phyloP scores from a whole-genome alignment of 345 rosid genomes.

The Excoecaria agallocha region DNA sequence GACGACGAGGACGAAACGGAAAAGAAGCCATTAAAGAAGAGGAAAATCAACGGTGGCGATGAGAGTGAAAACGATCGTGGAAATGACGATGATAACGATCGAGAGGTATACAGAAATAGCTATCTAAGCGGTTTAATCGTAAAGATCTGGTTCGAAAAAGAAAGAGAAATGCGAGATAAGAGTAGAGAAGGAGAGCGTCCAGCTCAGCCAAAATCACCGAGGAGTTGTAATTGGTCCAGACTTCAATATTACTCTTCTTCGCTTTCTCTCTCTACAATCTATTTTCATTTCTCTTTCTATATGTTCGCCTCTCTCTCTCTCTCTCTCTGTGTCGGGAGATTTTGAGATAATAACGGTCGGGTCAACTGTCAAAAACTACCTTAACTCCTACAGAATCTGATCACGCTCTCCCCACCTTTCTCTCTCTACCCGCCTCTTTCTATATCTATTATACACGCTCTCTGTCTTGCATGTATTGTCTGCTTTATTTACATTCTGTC shows the following conservation, averaged over 20 bases:
- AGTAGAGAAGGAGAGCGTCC: conserved; percentile 10
- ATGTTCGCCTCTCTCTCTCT: not conserved
- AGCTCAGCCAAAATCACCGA: conserved; percentile 26
- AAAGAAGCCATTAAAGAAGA: conserved; percentile 45
- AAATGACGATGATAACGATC: conserved; percentile 29
- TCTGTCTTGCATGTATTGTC: conserved; percentile 33
- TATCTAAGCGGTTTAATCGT: not conserved
- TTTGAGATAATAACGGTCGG: conserved; percentile 52
- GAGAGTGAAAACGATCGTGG: conserved; percentile 37
- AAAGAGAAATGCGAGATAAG: not conserved
- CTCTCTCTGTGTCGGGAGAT: conserved; percentile 19
- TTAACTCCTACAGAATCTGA: conserved; percentile 65
- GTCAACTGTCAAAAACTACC: conserved; percentile 79
- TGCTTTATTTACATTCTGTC: conserved; percentile 27
- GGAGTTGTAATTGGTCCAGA: conserved; percentile 23
- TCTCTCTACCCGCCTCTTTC: conserved; percentile 35
- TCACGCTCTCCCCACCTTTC: conserved; percentile 56
- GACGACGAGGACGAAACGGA: conserved; percentile 28
- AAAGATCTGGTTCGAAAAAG: not conserved
- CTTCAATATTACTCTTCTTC: conserved; percentile 23
- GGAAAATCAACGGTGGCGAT: conserved; percentile 39
- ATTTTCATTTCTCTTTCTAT: conserved; percentile 14
- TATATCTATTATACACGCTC: conserved; percentile 18
- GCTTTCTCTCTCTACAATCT: conserved; percentile 2
- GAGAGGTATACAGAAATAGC: conserved; percentile 19